Evolutionary conservation across 1,284 basidiomycete genomes (phyloP).

Genomic region (Cryptococcus sp.): DNA sequence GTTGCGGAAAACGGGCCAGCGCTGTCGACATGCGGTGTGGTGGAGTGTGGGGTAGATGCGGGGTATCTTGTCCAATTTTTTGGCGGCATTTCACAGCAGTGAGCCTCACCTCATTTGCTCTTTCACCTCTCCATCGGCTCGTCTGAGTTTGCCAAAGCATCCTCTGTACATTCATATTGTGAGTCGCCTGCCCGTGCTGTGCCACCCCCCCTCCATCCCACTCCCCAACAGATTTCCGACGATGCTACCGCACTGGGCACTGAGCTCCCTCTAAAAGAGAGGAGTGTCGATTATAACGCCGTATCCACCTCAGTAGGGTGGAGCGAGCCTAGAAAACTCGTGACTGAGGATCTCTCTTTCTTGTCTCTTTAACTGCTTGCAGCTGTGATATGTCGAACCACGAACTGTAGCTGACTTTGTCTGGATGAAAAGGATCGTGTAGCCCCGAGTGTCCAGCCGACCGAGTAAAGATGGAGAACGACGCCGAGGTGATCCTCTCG

Average conservation of each 20-base stretch:
- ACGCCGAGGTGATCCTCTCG: constrained; percentile 21
- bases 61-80: background rate
- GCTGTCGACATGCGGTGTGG: background rate
- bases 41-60: no score
- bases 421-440: background rate
- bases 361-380: background rate
- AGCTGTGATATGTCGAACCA: background rate
- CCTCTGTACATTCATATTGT: no score
- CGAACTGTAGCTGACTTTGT: background rate
- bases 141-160: background rate
- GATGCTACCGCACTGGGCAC: constrained; percentile 52
- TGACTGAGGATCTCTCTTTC: constrained; percentile 44
- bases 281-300: constrained; percentile 45
- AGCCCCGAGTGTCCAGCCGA: background rate
- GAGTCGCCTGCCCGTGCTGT: no score
- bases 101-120: background rate
- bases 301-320: constrained; percentile 45
- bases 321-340: constrained; percentile 55
- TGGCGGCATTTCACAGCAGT: background rate
- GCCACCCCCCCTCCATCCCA: background rate
- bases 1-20: background rate
- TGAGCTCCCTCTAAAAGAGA: constrained; percentile 32
- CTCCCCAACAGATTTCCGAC: constrained; percentile 13
- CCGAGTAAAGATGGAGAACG: constrained; percentile 18
- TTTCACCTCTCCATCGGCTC: background rate